These are phyloP conservation scores for Berberis thunbergii DNA, from an alignment of 164 flowering plant species.

Conservation along the genomic window DNA sequence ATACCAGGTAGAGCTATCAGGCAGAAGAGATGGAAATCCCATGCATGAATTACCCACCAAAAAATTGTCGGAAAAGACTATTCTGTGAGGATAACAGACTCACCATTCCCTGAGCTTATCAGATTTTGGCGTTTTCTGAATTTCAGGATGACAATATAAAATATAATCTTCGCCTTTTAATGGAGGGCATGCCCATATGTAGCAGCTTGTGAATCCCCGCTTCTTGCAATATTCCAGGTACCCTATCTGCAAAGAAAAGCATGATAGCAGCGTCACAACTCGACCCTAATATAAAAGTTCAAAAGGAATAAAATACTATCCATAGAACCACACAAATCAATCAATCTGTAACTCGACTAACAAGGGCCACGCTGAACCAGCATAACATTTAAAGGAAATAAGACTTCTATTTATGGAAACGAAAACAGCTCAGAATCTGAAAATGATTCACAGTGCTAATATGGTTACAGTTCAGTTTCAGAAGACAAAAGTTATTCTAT, in stretches of 20 bases:
- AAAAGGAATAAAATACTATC: not conserved
- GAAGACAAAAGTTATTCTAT: too few relatives aligned
- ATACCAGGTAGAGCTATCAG: not conserved
- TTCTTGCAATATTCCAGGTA: constrained; percentile 66
- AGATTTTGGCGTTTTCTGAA: constrained; percentile 96
- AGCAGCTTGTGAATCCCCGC: constrained; percentile 51
- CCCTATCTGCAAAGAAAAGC: constrained; percentile 56
- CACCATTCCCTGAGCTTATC: constrained; percentile 98
- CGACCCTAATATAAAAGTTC: not conserved
- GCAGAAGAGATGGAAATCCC: not conserved
- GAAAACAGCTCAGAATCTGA: too few relatives aligned
- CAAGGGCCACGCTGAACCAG: too few relatives aligned
- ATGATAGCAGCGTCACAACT: not conserved
- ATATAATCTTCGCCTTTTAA: constrained; percentile 55
- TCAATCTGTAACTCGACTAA: too few relatives aligned
- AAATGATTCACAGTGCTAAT: too few relatives aligned
- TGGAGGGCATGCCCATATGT: constrained; percentile 68
- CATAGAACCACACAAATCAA: too few relatives aligned
- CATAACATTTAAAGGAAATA: too few relatives aligned
- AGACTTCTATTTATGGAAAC: too few relatives aligned
- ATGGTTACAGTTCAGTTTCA: too few relatives aligned
- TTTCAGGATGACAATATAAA: constrained; percentile 91
- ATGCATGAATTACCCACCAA: not conserved
- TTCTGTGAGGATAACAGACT: constrained; percentile 13
- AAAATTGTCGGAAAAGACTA: not conserved